phyloP scores from a whole-genome alignment of 441 rosid genomes.

The Raphanus hybrid region DNA sequence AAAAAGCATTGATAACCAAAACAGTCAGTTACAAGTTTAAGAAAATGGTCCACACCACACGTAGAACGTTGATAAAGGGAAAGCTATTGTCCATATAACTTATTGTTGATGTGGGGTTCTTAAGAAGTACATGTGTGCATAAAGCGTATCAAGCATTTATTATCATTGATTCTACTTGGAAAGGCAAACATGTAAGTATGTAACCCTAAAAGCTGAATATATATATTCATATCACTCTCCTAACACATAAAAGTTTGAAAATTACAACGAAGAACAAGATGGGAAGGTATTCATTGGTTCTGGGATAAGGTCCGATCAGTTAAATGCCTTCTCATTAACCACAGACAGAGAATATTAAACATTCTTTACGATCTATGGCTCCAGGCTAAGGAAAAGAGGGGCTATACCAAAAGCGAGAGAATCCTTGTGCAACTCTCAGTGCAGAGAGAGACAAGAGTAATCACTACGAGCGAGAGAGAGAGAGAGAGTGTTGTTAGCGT shows the following conservation, averaged over 20 bases:
- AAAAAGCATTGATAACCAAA: not conserved
- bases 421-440: not conserved
- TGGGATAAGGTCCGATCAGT: constrained; percentile 6
- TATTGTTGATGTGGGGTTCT: not conserved
- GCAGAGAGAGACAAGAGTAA: not conserved
- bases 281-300: not conserved
- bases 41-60: not conserved
- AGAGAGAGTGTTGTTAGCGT: not conserved
- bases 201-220: not conserved
- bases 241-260: not conserved
- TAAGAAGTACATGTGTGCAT: not conserved
- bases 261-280: not conserved
- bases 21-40: not conserved
- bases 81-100: not conserved
- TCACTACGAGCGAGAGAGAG: not conserved
- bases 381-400: constrained; percentile 14
- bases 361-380: constrained; percentile 25
- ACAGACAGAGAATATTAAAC: not conserved
- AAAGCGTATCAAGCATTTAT: not conserved
- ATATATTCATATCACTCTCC: not conserved
- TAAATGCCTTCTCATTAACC: constrained; percentile 10
- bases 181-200: not conserved
- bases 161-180: not conserved
- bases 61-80: not conserved
- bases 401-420: constrained; percentile 12